Percentiles rank a stretch among this genome's conserved stretches.
Conservation (phyloP, 148 eudicot species). For the Mesembryanthemum crystallinum region DNA sequence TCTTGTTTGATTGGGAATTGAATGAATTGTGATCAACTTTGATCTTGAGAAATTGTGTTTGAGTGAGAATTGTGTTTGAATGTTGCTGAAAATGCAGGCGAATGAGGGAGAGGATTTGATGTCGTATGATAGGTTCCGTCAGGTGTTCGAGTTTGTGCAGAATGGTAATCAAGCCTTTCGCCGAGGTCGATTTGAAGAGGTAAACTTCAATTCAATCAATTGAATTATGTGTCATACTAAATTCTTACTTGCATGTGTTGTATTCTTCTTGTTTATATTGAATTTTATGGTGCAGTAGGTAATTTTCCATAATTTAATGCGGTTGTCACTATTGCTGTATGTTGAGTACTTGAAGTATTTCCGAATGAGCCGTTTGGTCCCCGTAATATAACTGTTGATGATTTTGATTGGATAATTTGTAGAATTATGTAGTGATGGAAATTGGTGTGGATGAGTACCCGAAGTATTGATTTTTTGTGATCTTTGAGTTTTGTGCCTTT, state of each 20-base stretch:
- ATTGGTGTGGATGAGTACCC: background rate
- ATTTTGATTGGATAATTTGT: background rate
- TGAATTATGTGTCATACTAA: background rate
- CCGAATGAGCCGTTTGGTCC: background rate
- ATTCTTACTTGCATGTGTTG: background rate
- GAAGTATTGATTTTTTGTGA: background rate
- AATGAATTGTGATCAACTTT: background rate
- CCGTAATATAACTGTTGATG: background rate
- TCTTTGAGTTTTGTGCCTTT: background rate
- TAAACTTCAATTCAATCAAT: conserved; percentile 11
- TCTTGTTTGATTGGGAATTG: background rate
- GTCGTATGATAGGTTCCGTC: conserved; percentile 47
- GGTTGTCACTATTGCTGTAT: conserved; percentile 3
- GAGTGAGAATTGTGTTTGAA: conserved; percentile 3
- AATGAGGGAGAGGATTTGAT: conserved; percentile 51
- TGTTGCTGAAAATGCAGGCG: conserved; percentile 33
- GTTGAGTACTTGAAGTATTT: background rate
- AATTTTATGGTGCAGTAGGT: too few relatives aligned
- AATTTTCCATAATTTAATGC: background rate
- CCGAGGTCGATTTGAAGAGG: conserved; percentile 56
- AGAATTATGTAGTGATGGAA: background rate
- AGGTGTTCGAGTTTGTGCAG: conserved; percentile 61
- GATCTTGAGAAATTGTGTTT: background rate
- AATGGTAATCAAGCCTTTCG: conserved; percentile 73
- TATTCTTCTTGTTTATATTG: background rate